A percentile compares a stretch with the other conserved stretches of the same genome.
These are phyloP conservation scores for Thuja plicata DNA, from an alignment of 83 land plant genomes.

Conservation along the genomic window DNA sequence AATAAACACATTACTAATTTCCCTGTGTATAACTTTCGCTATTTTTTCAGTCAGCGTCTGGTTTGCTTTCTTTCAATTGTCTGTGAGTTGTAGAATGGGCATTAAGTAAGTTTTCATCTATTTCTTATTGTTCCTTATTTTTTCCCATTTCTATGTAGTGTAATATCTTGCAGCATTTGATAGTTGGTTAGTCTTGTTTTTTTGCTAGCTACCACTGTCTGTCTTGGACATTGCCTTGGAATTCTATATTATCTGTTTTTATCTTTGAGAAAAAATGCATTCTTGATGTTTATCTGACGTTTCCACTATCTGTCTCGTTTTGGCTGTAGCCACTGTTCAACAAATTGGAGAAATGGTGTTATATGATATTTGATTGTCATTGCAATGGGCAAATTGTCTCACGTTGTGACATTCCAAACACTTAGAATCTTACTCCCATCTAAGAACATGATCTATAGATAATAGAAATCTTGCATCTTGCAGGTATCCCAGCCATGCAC, in stretches of 20 bases:
- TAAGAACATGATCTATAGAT: not conserved
- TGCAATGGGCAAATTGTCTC: not conserved
- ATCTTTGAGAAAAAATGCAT: not conserved
- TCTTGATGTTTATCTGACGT: not conserved
- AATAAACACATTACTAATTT: not conserved
- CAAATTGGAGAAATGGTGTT: not conserved
- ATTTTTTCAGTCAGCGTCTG: not conserved
- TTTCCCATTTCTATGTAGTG: not conserved
- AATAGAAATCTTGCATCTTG: not conserved
- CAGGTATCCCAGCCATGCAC: conserved; percentile 99
- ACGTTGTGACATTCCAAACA: not conserved
- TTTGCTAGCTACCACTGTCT: not conserved
- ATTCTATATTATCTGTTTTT: not conserved
- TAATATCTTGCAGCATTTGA: not conserved
- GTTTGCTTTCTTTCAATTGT: not conserved
- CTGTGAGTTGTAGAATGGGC: not conserved
- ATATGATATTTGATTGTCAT: not conserved
- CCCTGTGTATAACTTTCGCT: not conserved
- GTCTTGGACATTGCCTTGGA: not conserved
- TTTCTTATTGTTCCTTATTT: not conserved
- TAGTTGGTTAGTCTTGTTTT: not conserved
- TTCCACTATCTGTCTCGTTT: not conserved
- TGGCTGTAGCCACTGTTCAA: not conserved
- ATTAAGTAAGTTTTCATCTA: not conserved
- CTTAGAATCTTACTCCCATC: no score